Evolutionary conservation across 2,329 filamentous ascomycete genomes (phyloP).

Genomic region (Harringtonia lauricola): DNA sequence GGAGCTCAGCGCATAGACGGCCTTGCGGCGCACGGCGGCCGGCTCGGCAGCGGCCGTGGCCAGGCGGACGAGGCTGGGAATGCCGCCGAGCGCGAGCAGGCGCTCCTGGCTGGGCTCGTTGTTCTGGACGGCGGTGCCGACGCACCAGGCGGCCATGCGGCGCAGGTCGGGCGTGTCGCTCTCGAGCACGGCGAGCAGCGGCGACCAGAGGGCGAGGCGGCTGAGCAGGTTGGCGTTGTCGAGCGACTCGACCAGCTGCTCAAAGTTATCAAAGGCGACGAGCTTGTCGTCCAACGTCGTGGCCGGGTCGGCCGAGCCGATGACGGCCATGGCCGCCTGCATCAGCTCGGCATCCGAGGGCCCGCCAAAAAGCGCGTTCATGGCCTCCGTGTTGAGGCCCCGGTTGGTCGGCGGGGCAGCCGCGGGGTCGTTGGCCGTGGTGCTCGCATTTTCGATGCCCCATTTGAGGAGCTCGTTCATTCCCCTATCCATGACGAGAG

Average conservation of each 20-base stretch:
- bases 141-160: slow-evolving; percentile 85
- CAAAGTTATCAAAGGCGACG: slow-evolving; percentile 86
- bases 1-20: slow-evolving; percentile 78
- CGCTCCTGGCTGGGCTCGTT: slow-evolving; percentile 78
- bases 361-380: slow-evolving; percentile 68
- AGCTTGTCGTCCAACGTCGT: slow-evolving; percentile 65
- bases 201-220: slow-evolving; percentile 68
- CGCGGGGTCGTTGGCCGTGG: slow-evolving; percentile 10
- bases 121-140: slow-evolving; percentile 93
- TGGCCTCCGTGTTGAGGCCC: slow-evolving; percentile 54
- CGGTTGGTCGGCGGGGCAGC: slow-evolving; percentile 19
- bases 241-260: slow-evolving; percentile 81
- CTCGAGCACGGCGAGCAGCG: slow-evolving; percentile 59
- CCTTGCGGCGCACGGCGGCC: slow-evolving; percentile 62
- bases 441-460: slow-evolving; percentile 21
- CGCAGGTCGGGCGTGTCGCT: slow-evolving; percentile 62
- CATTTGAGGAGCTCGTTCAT: slow-evolving; percentile 26
- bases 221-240: slow-evolving; percentile 96
- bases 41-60: slow-evolving; percentile 48
- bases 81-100: slow-evolving; percentile 48
- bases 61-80: slow-evolving; percentile 59
- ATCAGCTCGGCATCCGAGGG: slow-evolving; percentile 88
- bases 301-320: slow-evolving; percentile 49
- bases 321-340: slow-evolving; percentile 69
- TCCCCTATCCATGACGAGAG: slow-evolving; percentile 19